Percentiles rank a stretch among this genome's conserved stretches.
These are phyloP conservation scores for Discostella pseudostelligera DNA, from an alignment of 108 stramenopile species.

Conservation along the genomic window DNA sequence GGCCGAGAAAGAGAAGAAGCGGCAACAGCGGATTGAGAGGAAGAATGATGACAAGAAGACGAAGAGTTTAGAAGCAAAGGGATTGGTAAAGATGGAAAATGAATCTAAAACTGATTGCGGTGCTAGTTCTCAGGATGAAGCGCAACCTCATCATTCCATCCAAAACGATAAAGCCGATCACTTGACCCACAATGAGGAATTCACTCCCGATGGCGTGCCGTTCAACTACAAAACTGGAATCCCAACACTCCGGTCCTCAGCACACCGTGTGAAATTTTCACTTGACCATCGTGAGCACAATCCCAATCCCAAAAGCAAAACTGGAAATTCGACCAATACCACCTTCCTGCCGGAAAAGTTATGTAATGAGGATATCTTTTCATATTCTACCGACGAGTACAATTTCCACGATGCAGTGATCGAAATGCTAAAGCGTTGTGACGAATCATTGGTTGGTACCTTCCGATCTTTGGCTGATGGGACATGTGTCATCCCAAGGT, in stretches of 20 bases:
- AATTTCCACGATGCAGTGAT: constrained; percentile 56
- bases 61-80: not conserved
- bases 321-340: constrained; percentile 58
- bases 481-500: constrained; percentile 3
- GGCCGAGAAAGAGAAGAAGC: constrained; percentile 26
- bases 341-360: constrained; percentile 64
- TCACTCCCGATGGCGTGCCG: constrained; percentile 26
- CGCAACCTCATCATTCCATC: too few relatives aligned
- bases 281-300: constrained; percentile 64
- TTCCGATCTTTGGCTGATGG: constrained; percentile 31
- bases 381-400: constrained; percentile 47
- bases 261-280: constrained; percentile 79
- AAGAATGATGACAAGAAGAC: not conserved
- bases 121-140: too few relatives aligned
- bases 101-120: constrained; percentile 1
- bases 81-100: constrained; percentile 2
- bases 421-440: constrained; percentile 50
- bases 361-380: constrained; percentile 48
- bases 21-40: constrained; percentile 19
- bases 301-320: constrained; percentile 55
- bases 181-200: not conserved
- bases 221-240: constrained; percentile 73
- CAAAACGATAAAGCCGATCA: not conserved
- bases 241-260: constrained; percentile 74
- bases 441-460: constrained; percentile 57